phyloP scores from a whole-genome alignment of 2,329 filamentous ascomycete genomes.

The Pochonia chlamydosporia region DNA sequence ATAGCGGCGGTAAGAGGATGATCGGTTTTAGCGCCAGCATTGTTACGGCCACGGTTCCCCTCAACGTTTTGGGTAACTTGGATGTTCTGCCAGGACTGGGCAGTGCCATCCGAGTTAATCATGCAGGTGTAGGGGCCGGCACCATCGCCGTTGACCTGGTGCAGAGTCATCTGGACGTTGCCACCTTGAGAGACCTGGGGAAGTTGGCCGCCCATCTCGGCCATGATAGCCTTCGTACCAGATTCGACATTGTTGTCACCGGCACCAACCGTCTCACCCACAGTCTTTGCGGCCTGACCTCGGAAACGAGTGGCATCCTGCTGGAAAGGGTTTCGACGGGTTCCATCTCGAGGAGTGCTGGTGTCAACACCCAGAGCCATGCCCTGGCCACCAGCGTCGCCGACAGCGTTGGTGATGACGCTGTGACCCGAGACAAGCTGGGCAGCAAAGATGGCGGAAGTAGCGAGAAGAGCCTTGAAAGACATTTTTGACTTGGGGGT shows the following conservation, averaged over 20 bases:
- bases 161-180: slow-evolving; percentile 53
- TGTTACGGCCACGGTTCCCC: slow-evolving; percentile 32
- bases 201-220: slow-evolving; percentile 47
- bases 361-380: slow-evolving; percentile 46
- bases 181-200: slow-evolving; percentile 56
- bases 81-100: slow-evolving; percentile 44
- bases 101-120: slow-evolving; percentile 57
- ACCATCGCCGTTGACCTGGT: slow-evolving; percentile 63
- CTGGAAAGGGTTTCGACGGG: slow-evolving; percentile 55
- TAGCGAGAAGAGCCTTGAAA: slow-evolving; percentile 27
- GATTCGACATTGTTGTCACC: slow-evolving; percentile 52
- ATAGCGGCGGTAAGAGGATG: slow-evolving; percentile 53
- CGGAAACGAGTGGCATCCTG: slow-evolving; percentile 58
- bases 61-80: slow-evolving; percentile 39
- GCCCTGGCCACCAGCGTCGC: slow-evolving; percentile 51
- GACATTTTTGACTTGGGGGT: too few relatives aligned
- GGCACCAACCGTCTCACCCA: slow-evolving; percentile 52
- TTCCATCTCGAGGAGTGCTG: slow-evolving; percentile 55
- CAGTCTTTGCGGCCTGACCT: slow-evolving; percentile 42
- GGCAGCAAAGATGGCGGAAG: slow-evolving; percentile 47
- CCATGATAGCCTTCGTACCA: slow-evolving; percentile 53
- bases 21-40: slow-evolving; percentile 33
- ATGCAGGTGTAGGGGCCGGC: slow-evolving; percentile 61
- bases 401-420: slow-evolving; percentile 52
- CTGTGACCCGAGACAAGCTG: slow-evolving; percentile 55